These are phyloP conservation scores for Fusarium nanum DNA, from an alignment of 2,329 filamentous ascomycete species.

Conservation along the genomic window DNA sequence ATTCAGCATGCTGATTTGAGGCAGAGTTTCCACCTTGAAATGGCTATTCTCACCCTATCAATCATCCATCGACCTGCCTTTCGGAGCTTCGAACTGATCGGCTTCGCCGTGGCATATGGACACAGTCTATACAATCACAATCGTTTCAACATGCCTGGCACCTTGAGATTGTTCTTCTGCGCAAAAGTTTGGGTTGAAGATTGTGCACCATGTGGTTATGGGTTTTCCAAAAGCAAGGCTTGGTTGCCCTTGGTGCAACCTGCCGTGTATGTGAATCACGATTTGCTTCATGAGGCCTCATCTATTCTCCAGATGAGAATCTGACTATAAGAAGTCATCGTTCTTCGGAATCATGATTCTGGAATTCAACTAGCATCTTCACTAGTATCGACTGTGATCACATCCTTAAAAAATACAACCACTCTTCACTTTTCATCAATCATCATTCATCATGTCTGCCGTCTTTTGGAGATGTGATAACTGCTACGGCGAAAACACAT, in stretches of 20 bases:
- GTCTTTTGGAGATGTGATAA: background rate
- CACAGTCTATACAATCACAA: background rate
- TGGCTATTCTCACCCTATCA: background rate
- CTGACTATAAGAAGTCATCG: background rate
- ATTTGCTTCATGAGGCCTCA: background rate
- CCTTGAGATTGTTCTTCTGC: background rate
- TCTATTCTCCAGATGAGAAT: background rate
- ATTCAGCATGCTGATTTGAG: background rate
- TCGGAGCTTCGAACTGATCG: constrained; percentile 1
- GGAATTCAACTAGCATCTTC: background rate
- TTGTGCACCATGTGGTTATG: background rate
- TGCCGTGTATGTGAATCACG: constrained; percentile 5
- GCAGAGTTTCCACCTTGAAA: constrained; percentile 18
- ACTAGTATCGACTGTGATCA: background rate
- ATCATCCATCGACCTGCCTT: background rate
- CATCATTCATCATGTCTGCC: background rate
- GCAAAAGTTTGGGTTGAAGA: background rate
- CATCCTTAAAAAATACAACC: background rate
- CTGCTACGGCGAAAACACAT: constrained; percentile 1
- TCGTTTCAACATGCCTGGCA: constrained; percentile 14
- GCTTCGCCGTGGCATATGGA: background rate
- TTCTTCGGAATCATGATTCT: background rate
- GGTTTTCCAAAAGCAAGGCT: background rate
- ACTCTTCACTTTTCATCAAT: background rate
- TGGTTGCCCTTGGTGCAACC: background rate